Conservation (phyloP, 78 protist genomes). For the Dictyostelium intermedium region DNA sequence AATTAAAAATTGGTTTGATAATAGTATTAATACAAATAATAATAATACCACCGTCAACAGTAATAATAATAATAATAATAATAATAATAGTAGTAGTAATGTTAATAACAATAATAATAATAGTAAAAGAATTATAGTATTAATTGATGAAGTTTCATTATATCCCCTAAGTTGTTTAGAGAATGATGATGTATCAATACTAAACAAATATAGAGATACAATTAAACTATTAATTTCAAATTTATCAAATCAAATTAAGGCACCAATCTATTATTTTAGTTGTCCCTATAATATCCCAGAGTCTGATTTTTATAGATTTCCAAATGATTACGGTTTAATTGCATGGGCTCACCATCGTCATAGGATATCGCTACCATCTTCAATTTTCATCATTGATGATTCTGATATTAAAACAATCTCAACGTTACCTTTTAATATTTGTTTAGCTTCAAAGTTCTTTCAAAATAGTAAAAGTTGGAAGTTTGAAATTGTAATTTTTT, state of each 20-base stretch:
- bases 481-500: slow-evolving; percentile 14
- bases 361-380: background rate
- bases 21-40: background rate
- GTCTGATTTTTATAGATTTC: slow-evolving; percentile 58
- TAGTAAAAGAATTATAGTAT: background rate
- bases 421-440: slow-evolving; percentile 21
- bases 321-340: slow-evolving; percentile 49
- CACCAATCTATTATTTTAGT: slow-evolving; percentile 37
- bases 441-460: slow-evolving; percentile 35
- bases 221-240: background rate
- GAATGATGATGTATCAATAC: background rate
- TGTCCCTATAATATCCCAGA: slow-evolving; percentile 15
- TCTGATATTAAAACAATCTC: background rate
- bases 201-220: background rate
- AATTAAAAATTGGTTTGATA: slow-evolving; percentile 41
- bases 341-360: slow-evolving; percentile 65
- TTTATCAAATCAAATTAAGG: background rate
- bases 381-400: slow-evolving; percentile 59
- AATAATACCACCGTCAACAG: too few relatives aligned
- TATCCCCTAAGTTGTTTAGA: slow-evolving; percentile 33
- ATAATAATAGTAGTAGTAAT: too few relatives aligned
- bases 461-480: slow-evolving; percentile 2
- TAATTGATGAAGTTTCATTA: slow-evolving; percentile 51
- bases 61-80: too few relatives aligned
- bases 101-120: background rate